Evolutionary conservation across 768 basidiomycete species (phyloP), one percentile per base, ranked within the genome.

Genomic region (Harrya chromipes): DNA sequence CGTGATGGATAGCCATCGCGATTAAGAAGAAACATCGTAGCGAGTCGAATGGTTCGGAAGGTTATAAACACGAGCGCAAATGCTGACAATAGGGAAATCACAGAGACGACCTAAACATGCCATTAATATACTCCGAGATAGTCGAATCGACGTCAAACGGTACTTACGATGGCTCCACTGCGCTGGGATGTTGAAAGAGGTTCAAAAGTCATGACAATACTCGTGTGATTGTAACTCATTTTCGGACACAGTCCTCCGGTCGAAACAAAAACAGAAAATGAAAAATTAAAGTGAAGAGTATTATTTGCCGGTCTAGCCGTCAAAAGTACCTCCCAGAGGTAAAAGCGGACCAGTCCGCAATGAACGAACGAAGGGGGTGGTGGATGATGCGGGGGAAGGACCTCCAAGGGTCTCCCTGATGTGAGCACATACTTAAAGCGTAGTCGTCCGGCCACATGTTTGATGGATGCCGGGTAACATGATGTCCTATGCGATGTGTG

Each of bases 71-170:
- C 57, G 35, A 87, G 63, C 4, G 80, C 82, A 29, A 80, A 47
- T 17, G 79, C 65, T 9, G 84, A 82, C 26, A 83, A 58, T 38
- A 78, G 50, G 16, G 83, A 79, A 58, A 85, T 80, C 19, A 70
- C 66, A 49, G 77, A 74, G 50, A 82, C 73, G 46, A 73, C 72
- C 71, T 75, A 49, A 24, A 41, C 10, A 24, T 5, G 33, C 34
- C 14, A 14, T 52, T 26, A 40, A 40, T 7, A 45, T 12, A 11
- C 27, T 31, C 21, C 8, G 29, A n/a, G n/a, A 27, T 35, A 35
- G 9, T 4, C 20, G n/a, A 27, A 31, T 1, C 11, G 17, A 43
- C 14, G n/a, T 5, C 23, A 34, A 20, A 23, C 19, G 19, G 23
- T 16, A 63, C 66, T 59, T 31, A 67, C 66, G 24, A 56, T 50